Evolutionary conservation across 2,329 filamentous ascomycete species (phyloP).

Genomic region (Venturia carpophila): DNA sequence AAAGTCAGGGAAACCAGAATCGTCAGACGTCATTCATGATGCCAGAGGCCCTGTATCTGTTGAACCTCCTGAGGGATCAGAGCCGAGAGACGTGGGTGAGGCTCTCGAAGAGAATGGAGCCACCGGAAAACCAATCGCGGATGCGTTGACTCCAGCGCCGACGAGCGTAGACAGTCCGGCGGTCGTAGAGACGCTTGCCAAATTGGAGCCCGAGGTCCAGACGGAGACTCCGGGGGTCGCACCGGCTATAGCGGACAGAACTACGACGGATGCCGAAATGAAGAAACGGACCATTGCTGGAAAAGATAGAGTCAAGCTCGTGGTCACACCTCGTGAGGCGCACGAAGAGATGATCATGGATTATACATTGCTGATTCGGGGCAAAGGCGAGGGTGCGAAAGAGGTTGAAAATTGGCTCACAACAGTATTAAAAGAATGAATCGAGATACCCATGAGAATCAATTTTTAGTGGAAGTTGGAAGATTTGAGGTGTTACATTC

Average conservation of each 20-base stretch:
- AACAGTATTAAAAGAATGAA: slow-evolving; percentile 19
- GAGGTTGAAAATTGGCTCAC: slow-evolving; percentile 22
- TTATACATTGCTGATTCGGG: slow-evolving; percentile 21
- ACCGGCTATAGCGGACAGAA: not conserved
- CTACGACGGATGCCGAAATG: slow-evolving; percentile 18
- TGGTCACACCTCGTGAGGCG: slow-evolving; percentile 32
- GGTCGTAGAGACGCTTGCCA: no score
- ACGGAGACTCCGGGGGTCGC: not conserved
- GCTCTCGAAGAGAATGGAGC: no score
- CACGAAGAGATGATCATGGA: slow-evolving; percentile 39
- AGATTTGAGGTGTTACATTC: no score
- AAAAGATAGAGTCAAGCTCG: slow-evolving; percentile 20
- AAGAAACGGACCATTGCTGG: not conserved
- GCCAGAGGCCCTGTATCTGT: not conserved
- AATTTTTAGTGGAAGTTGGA: no score
- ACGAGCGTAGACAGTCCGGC: no score
- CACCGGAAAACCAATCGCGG: no score
- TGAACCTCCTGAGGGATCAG: not conserved
- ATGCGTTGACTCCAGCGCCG: no score
- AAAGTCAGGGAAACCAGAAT: not conserved
- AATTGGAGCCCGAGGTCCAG: slow-evolving; percentile 18
- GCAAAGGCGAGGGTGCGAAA: not conserved
- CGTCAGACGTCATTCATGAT: not conserved
- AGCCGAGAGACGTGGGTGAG: slow-evolving; percentile 21
- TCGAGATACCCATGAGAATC: no score